These are phyloP conservation scores for Phialemoniopsis sp. DNA, from an alignment of 2,329 filamentous ascomycete species.

Conservation along the genomic window DNA sequence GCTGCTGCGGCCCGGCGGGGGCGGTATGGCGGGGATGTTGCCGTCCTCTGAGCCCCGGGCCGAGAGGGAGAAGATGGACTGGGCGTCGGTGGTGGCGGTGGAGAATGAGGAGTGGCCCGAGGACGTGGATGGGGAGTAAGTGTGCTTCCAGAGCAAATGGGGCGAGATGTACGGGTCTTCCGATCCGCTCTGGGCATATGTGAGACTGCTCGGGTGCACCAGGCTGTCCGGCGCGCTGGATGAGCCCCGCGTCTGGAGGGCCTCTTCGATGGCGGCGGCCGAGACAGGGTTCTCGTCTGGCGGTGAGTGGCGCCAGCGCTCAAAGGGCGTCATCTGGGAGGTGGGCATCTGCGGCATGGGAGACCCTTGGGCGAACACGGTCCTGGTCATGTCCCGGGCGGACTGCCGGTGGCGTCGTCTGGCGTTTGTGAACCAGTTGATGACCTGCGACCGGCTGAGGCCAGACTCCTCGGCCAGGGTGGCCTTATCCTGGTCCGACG, in stretches of 20 bases:
- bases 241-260: conserved; percentile 15
- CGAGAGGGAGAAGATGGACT: not conserved
- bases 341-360: conserved; percentile 31
- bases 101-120: conserved; percentile 8
- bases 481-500: conserved; percentile 38
- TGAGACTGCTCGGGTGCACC: too few species aligned
- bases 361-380: conserved; percentile 30
- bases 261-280: conserved; percentile 29
- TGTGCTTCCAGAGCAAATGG: conserved; percentile 21
- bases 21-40: not conserved
- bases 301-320: conserved; percentile 37
- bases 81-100: conserved; percentile 1
- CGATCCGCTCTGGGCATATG: too few species aligned
- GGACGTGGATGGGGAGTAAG: conserved; percentile 12
- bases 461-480: conserved; percentile 35
- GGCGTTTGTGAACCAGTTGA: conserved; percentile 48
- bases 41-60: conserved; percentile 1
- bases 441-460: conserved; percentile 37
- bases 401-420: conserved; percentile 39
- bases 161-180: conserved; percentile 6
- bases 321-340: conserved; percentile 37
- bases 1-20: conserved; percentile 9
- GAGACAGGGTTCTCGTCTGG: conserved; percentile 39
- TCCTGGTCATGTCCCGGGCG: conserved; percentile 16
- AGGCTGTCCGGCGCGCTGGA: conserved; percentile 11